Evolutionary conservation across 2,329 filamentous ascomycete species (phyloP), one percentile per base, ranked within the genome.

Genomic region (Fusarium pseudocircinatum): DNA sequence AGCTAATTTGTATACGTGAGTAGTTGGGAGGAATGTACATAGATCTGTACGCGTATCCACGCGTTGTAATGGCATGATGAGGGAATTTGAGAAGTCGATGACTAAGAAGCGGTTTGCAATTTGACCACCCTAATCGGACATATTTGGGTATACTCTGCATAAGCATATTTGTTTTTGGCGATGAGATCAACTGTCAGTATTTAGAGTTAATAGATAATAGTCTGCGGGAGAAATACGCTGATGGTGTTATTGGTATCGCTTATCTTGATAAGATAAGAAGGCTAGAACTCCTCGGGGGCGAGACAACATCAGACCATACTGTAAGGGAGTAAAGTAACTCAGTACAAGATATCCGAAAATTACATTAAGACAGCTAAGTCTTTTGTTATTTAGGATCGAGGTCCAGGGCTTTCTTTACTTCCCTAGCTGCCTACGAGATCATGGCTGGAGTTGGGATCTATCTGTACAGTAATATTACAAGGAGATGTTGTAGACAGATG

Each of bases 211-310:
- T 7, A 18, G 22, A 32, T 1, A 6, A 11, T 18, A 34, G n/a
- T n/a, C 0, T 1, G 0, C 0, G 10, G 3, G 22, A 32, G 15
- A 32, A 32, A 32, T 18, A 2, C 4, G 28, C 5, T 14, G 8
- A 5, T 14, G 30, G 8, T 50, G 28, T 20, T 32, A 28, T 4
- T 18, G 28, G 16, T 32, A 34, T n/a, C 30, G 47, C 16, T 50
- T 50, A 50, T 34, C 46, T 5, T 50, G 47, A 50, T 34, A 50
- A 50, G 47, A 50, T 4, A 14, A 28, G 28, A 28, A 28, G 28
- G 28, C 28, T 28, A 28, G 28, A 28, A 28, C 22, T 42, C 13
- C 37, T 20, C 18, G 12, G 20, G 20, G 20, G 37, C 12, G 22
- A 11, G 18, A 39, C 20, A 37, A 20, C 18, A 39, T 39, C 18